Conservation (phyloP, 345 rosid species). For the Lumnitzera littorea region DNA sequence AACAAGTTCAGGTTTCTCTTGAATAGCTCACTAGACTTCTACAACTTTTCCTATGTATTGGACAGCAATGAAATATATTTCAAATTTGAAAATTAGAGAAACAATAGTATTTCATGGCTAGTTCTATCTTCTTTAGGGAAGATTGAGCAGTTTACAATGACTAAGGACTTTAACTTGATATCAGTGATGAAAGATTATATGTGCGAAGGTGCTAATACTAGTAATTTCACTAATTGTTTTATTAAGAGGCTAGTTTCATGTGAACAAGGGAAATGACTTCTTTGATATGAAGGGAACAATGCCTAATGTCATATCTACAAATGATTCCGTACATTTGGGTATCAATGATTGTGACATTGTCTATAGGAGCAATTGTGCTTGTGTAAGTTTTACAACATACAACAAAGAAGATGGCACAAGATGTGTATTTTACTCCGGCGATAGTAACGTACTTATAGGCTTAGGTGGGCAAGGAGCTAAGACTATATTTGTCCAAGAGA, state of each 20-base stretch:
- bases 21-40: constrained; percentile 1
- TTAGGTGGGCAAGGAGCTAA: constrained; percentile 5
- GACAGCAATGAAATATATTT: constrained; percentile 3
- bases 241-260: background rate
- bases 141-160: constrained; percentile 9
- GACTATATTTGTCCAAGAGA: constrained; percentile 8
- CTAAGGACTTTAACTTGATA: constrained; percentile 1
- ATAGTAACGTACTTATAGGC: background rate
- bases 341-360: constrained; percentile 12
- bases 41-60: constrained; percentile 7
- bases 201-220: background rate
- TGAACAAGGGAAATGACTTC: constrained; percentile 1
- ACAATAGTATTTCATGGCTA: constrained; percentile 9
- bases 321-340: background rate
- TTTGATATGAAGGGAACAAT: background rate
- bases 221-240: constrained; percentile 3
- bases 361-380: constrained; percentile 14
- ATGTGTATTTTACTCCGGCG: constrained; percentile 7
- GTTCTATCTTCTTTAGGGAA: constrained; percentile 9
- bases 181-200: constrained; percentile 1
- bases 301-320: background rate
- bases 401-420: constrained; percentile 1
- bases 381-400: constrained; percentile 7
- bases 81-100: background rate
- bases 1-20: background rate